Conservation (phyloP, 2,329 filamentous ascomycete genomes). For the Colletotrichum graminicola region DNA sequence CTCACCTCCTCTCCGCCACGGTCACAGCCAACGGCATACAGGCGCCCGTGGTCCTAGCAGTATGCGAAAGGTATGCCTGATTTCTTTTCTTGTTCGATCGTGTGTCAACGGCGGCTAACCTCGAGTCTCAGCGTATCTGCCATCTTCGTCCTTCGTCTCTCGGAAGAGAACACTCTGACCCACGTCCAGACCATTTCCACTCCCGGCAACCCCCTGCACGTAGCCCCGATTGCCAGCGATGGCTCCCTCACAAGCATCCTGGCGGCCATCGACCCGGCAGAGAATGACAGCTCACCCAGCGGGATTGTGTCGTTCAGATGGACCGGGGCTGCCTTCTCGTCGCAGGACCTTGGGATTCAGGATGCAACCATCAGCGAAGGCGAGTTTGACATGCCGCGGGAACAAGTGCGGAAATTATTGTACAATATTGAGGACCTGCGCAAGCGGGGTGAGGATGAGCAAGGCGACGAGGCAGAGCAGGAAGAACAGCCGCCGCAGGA, state of each 20-base stretch:
- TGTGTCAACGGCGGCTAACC: constrained; percentile 42
- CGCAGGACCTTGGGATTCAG: constrained; percentile 30
- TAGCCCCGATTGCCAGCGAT: constrained; percentile 49
- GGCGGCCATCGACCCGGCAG: constrained; percentile 55
- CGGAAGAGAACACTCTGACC: constrained; percentile 60
- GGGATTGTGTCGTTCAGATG: constrained; percentile 45
- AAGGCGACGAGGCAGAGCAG: constrained; percentile 45
- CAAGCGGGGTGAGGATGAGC: constrained; percentile 53
- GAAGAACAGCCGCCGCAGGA: constrained; percentile 44
- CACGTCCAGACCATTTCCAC: constrained; percentile 65
- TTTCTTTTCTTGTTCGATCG: background rate
- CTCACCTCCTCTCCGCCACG: constrained; percentile 53
- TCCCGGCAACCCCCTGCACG: constrained; percentile 74
- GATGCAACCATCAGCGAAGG: constrained; percentile 31
- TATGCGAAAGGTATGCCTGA: constrained; percentile 59
- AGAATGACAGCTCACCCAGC: constrained; percentile 41
- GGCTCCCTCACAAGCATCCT: constrained; percentile 50
- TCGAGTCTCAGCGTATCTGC: constrained; percentile 63
- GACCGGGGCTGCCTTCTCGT: constrained; percentile 41
- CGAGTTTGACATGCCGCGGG: constrained; percentile 52
- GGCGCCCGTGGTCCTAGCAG: constrained; percentile 50
- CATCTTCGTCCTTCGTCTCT: constrained; percentile 74
- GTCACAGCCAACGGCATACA: constrained; percentile 36
- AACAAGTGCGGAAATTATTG: constrained; percentile 57
- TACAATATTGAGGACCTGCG: constrained; percentile 62